Conservation (phyloP, 2,329 filamentous ascomycete genomes). For the Phaeoacremonium minimum region DNA sequence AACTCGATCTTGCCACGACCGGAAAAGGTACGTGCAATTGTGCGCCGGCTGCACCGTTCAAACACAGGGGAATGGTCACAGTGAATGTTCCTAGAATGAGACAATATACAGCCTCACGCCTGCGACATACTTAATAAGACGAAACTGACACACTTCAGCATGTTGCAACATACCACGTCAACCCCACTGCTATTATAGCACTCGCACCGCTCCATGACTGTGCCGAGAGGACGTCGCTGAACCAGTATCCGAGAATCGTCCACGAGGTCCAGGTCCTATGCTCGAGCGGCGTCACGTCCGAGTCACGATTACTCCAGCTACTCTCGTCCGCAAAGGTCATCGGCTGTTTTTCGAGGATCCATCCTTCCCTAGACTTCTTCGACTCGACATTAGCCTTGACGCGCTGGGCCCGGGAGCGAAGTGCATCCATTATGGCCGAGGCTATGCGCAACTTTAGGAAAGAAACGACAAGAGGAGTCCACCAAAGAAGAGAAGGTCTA, state of each 20-base stretch:
- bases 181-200: slow-evolving; percentile 7
- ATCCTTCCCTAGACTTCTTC: too few relatives aligned
- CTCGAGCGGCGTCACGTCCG: slow-evolving; percentile 2
- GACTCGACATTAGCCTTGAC: too few relatives aligned
- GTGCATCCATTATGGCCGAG: too few relatives aligned
- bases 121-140: too few relatives aligned
- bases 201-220: slow-evolving; percentile 5
- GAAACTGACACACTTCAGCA: too few relatives aligned
- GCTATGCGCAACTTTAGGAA: too few relatives aligned
- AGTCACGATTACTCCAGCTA: slow-evolving; percentile 1
- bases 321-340: too few relatives aligned
- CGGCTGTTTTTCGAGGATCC: too few relatives aligned
- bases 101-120: too few relatives aligned
- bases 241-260: slow-evolving; percentile 11
- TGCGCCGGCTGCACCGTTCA: slow-evolving; percentile 27
- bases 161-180: slow-evolving; percentile 8
- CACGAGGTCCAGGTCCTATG: slow-evolving; percentile 9
- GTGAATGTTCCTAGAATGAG: slow-evolving; percentile 49
- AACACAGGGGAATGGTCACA: slow-evolving; percentile 40
- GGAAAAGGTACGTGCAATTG: slow-evolving; percentile 30
- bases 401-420: too few relatives aligned
- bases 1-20: slow-evolving; percentile 26
- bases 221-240: slow-evolving; percentile 9
- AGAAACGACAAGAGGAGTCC: too few relatives aligned
- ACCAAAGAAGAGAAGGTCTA: too few relatives aligned